Conservation (phyloP, 2,329 filamentous ascomycete species). For the Rhexocercosporidium sp. region DNA sequence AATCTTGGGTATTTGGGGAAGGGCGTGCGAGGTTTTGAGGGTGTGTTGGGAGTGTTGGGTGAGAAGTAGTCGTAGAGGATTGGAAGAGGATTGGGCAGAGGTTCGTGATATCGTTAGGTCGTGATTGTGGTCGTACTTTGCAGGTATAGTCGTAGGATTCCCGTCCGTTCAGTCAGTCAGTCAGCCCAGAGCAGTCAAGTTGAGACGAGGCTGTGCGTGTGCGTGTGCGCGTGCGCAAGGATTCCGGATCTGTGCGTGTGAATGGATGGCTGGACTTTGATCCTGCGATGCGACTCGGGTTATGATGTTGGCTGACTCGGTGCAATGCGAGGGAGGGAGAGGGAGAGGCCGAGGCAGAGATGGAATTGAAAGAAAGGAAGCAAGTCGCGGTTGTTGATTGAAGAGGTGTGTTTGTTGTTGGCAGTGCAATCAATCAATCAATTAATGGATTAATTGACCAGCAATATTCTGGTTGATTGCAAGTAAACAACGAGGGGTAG, state of each 20-base stretch:
- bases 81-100: background rate
- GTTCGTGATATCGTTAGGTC: conserved; percentile 12
- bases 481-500: conserved; percentile 10
- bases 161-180: background rate
- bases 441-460: conserved; percentile 2
- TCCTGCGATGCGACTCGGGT: background rate
- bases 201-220: conserved; percentile 20
- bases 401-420: conserved; percentile 7
- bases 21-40: background rate
- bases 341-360: background rate
- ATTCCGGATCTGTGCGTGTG: conserved; percentile 13
- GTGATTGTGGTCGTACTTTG: conserved; percentile 4
- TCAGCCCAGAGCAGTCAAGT: background rate
- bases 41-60: background rate
- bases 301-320: conserved; percentile 2
- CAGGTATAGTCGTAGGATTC: background rate
- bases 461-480: background rate
- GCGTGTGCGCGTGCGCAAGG: conserved; percentile 20
- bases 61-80: background rate
- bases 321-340: background rate
- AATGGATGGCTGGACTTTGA: background rate
- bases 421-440: conserved; percentile 14
- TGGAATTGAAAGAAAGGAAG: background rate
- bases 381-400: background rate
- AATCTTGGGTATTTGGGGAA: conserved; percentile 18